These are phyloP conservation scores for Aspergillus arachidicola DNA, from an alignment of 2,329 filamentous ascomycete species.

Conservation along the genomic window DNA sequence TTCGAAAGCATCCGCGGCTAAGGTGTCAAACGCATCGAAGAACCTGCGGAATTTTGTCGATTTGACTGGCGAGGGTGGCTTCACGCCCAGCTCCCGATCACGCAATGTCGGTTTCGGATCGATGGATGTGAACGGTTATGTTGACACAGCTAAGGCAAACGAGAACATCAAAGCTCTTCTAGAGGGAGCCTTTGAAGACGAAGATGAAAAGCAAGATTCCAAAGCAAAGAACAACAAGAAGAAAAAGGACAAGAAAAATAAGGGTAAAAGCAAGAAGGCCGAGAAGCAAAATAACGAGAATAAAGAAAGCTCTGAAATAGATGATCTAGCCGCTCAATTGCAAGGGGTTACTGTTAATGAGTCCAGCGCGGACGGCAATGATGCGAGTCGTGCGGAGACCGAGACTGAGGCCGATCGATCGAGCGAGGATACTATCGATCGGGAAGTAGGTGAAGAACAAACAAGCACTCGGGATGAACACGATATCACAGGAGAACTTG, in stretches of 20 bases:
- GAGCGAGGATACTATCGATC: constrained; percentile 32
- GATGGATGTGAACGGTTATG: constrained; percentile 56
- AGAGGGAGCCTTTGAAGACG: constrained; percentile 55
- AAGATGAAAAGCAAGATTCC: constrained; percentile 47
- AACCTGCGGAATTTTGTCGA: constrained; percentile 53
- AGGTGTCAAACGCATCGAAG: constrained; percentile 44
- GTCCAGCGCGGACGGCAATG: constrained; percentile 31
- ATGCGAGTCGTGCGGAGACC: constrained; percentile 40
- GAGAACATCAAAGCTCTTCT: constrained; percentile 55
- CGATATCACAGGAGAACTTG: constrained; percentile 26
- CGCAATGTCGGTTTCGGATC: constrained; percentile 55
- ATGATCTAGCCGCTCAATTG: constrained; percentile 48
- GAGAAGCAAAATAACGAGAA: constrained; percentile 21
- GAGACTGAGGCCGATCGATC: constrained; percentile 54
- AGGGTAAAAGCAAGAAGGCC: constrained; percentile 23
- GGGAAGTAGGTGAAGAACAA: constrained; percentile 51
- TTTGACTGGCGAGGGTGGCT: constrained; percentile 50
- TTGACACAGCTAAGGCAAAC: constrained; percentile 53
- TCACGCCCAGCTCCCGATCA: constrained; percentile 51
- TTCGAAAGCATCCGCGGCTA: constrained; percentile 47
- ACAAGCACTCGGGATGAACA: constrained; percentile 64
- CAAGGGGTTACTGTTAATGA: constrained; percentile 45
- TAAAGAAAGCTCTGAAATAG: constrained; percentile 37
- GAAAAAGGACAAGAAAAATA: constrained; percentile 24
- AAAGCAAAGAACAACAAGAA: constrained; percentile 32